These are phyloP conservation scores for Luzula sylvatica DNA, from an alignment of 176 grass and related monocot genomes.

Conservation along the genomic window DNA sequence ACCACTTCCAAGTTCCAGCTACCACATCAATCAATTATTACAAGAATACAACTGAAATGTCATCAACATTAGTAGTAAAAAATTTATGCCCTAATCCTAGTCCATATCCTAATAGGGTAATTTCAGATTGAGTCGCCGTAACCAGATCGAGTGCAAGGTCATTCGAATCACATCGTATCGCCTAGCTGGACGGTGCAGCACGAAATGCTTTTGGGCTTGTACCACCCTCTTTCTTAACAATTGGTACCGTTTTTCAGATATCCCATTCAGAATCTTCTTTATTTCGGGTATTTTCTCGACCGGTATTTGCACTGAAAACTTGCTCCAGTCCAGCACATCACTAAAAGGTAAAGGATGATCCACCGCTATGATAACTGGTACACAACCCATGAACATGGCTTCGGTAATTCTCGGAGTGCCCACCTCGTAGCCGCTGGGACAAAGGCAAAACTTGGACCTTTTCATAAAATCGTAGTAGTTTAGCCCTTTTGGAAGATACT, in stretches of 20 bases:
- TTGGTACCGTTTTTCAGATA: constrained; percentile 60
- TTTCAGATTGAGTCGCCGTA: constrained; percentile 69
- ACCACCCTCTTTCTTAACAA: constrained; percentile 46
- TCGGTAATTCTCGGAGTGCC: constrained; percentile 77
- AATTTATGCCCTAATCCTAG: not conserved
- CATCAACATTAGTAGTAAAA: not conserved
- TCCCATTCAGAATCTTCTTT: constrained; percentile 34
- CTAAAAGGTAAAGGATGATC: constrained; percentile 63
- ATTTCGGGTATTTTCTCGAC: constrained; percentile 67
- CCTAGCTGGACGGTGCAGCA: constrained; percentile 45
- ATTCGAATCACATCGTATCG: constrained; percentile 75
- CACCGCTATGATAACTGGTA: constrained; percentile 64
- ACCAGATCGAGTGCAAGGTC: constrained; percentile 87
- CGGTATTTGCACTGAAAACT: constrained; percentile 61
- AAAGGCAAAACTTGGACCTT: constrained; percentile 65
- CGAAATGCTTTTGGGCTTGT: constrained; percentile 60
- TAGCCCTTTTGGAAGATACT: constrained; percentile 52
- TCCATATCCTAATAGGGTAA: constrained; percentile 25
- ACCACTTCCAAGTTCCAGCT: not conserved
- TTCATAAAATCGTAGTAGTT: constrained; percentile 63
- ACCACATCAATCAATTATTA: not conserved
- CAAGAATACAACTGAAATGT: constrained; percentile 2
- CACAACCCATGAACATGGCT: constrained; percentile 52
- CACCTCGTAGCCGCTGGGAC: constrained; percentile 83
- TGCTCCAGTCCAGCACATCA: constrained; percentile 80